phyloP scores from a whole-genome alignment of 345 rosid species.

The Microcos paniculata region DNA sequence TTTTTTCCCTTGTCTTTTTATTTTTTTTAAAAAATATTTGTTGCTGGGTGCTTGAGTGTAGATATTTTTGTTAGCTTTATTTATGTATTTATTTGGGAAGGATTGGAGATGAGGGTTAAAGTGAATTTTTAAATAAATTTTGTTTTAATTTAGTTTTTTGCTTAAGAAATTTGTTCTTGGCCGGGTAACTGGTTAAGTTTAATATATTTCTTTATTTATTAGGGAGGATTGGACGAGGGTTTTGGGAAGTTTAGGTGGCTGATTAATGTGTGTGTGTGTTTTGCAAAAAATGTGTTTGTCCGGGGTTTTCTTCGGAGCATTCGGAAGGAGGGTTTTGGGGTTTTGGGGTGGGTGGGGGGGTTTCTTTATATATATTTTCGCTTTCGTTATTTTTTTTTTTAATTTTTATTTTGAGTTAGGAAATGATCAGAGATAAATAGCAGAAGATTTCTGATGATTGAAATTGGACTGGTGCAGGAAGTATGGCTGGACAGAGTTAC shows the following conservation, averaged over 20 bases:
- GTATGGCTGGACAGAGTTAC: conserved; percentile 91
- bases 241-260: background rate
- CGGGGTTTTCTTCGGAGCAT: background rate
- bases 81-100: background rate
- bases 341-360: background rate
- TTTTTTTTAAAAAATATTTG: background rate
- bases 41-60: background rate
- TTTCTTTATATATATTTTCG: background rate
- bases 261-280: background rate
- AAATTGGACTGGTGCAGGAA: conserved; percentile 47
- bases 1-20: too few relatives aligned
- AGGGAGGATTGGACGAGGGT: conserved; percentile 1
- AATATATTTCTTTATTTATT: background rate
- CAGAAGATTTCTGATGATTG: background rate
- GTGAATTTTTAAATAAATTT: background rate
- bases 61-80: background rate
- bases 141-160: background rate
- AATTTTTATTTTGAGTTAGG: background rate
- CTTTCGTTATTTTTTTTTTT: background rate
- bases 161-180: background rate
- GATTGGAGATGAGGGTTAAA: background rate
- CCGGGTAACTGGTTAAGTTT: background rate
- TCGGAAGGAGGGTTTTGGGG: background rate
- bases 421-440: background rate
- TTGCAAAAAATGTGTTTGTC: conserved; percentile 1